Evolutionary conservation across 306 rosid species (phyloP).

Genomic region (Nissolia schottii): DNA sequence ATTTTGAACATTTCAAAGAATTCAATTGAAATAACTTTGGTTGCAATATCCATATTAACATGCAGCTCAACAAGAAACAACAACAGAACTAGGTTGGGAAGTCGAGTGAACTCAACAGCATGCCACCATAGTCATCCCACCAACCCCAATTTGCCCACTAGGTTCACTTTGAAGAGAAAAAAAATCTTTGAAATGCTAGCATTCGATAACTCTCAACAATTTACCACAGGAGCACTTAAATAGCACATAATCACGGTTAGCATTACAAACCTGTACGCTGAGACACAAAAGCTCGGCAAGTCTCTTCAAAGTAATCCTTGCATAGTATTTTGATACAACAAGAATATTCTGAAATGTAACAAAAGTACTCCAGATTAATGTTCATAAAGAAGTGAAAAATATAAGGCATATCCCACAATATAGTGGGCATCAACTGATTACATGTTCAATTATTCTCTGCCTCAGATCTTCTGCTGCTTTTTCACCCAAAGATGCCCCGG

Average conservation of each 20-base stretch:
- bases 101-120: slow-evolving; percentile 4
- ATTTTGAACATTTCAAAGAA: neutral
- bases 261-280: slow-evolving; percentile 62
- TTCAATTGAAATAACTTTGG: neutral
- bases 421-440: slow-evolving; percentile 20
- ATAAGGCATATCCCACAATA: slow-evolving; percentile 5
- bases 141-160: neutral
- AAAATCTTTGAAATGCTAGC: neutral
- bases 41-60: neutral
- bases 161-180: neutral
- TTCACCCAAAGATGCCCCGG: slow-evolving; percentile 73
- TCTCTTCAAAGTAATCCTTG: slow-evolving; percentile 62
- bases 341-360: slow-evolving; percentile 66
- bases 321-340: slow-evolving; percentile 79
- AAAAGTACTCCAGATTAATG: slow-evolving; percentile 1
- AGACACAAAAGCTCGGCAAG: slow-evolving; percentile 77
- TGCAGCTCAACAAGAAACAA: neutral
- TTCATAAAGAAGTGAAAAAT: neutral
- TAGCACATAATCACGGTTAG: neutral
- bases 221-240: neutral
- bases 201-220: neutral
- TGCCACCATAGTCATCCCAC: neutral
- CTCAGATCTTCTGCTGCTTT: slow-evolving; percentile 86
- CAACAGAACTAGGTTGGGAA: neutral
- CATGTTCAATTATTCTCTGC: slow-evolving; percentile 88